Base-by-base conservation (phyloP, 331 rosid genomes). In the Erythrophleum ivorense region DNA sequence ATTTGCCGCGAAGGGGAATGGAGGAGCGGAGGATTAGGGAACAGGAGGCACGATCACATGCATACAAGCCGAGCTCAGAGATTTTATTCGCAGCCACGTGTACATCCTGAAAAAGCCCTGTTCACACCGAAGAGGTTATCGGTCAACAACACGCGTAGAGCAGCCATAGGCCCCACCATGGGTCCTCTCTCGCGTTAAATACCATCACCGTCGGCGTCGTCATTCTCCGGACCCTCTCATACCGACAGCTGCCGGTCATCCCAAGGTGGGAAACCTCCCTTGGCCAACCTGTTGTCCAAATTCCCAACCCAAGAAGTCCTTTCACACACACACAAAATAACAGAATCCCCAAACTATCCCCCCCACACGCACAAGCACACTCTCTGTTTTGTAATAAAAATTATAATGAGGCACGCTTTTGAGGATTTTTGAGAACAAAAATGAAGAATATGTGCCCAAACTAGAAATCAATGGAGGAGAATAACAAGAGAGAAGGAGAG, bases 231-330 rank as follows among this genome's bases (percentile, higher is more conserved):
- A 60, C 41, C 0, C 18, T 33, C 69, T 15, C 4, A 3, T 40
- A 93, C 96, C 78, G 93, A 31, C 97, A 86, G 33, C n/a, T 90
- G 92, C 64, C 97, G 77, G 97, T 93, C 81, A 50, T 9, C 21
- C 18, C 60, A 2, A 71, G 91, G 97, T 90, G 92, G 91, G 92
- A 93, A 87, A 88, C 86, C 88, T 62, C 84, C 21, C 72, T 21
- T 2, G 65, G 82, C 86, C 93, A 84, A 93, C 89, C 98, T 91
- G 94, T 90, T 91, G 85, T 85, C 98, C 97, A 91, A 91, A 92
- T 78, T 84, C 87, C 75, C 85, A 73, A 70, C 81, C 85, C 86
- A 1, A 58, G 24, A 73, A 53, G 70, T 74, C 73, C 82, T 34
- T 91, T 87, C 91, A 85, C 88, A 86, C 89, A 41, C 5, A 46